Evolutionary conservation across 2,329 filamentous ascomycete species (phyloP), one percentile per base, ranked within the genome.

Genomic region (Onygena corvina): DNA sequence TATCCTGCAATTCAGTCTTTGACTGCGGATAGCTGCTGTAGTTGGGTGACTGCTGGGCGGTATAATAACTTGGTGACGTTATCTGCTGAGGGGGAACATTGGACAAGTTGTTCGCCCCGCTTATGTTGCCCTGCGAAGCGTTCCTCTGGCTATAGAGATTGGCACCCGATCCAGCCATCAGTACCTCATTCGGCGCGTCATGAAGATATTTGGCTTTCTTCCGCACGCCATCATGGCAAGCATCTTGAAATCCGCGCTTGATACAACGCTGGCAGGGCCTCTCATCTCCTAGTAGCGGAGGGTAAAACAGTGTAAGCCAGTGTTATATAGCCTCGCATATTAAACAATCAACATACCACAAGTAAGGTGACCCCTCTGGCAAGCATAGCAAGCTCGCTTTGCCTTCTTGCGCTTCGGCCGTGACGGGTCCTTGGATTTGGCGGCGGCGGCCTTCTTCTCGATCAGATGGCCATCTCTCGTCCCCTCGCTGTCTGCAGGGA

Each of bases 131-230:
- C 40, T 59, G 55, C 30, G 62, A 57, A 20, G 65, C 50, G n/a
- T 64, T 71, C 64, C 58, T 67, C 68, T 65, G 65, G 73, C 61
- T 76, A 58, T 68, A 68, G 53, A 61, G 77, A 60, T 83, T 86
- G 59, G 79, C 83, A 3, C 83, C 81, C 44, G 92, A 76, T 35
- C 92, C 87, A n/a, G 89, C 86, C 62, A 90, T 78, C 54, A 95
- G 74, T 40, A 88, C 88, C 64, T 93, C 88, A 47, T 87, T 80
- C 30, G 90, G 89, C 21, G 90, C 88, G 74, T 96, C 92, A 62
- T 96, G 89, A 50, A 98, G 84, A 66, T 98, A 98, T 67, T 98
- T 98, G 47, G 92, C 92, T 75, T 96, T 98, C 69, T 98, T 98
- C 55, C 92, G 84, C 47, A 96, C 88, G 48, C 92, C 92, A 63